Conservation (phyloP, 2,329 filamentous ascomycete species). For the Stachybotrys elegans region DNA sequence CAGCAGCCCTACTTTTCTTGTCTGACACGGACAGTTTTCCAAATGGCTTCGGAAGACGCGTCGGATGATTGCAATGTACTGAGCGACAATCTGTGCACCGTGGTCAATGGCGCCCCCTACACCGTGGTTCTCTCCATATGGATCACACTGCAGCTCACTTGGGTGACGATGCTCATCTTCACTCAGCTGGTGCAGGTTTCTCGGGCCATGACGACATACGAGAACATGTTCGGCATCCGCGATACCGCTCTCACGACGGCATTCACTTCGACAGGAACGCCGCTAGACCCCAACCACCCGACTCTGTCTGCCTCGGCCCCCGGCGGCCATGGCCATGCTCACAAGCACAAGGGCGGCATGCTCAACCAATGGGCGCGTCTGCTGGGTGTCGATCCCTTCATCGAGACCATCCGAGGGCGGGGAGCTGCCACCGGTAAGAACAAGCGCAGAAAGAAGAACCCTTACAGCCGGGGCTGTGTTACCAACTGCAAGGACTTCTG, state of each 20-base stretch:
- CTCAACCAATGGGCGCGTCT: constrained; percentile 77
- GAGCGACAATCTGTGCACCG: constrained; percentile 66
- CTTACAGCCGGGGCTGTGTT: constrained; percentile 78
- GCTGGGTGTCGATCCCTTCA: constrained; percentile 87
- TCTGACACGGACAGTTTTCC: constrained; percentile 50
- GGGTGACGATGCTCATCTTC: constrained; percentile 94
- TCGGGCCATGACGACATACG: constrained; percentile 89
- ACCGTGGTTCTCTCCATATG: constrained; percentile 76
- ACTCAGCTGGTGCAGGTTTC: constrained; percentile 93
- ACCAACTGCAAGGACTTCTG: constrained; percentile 95
- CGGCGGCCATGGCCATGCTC: constrained; percentile 38
- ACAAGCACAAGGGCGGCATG: constrained; percentile 58
- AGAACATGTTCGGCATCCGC: constrained; percentile 84
- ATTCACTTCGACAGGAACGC: constrained; percentile 72
- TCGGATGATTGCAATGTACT: constrained; percentile 67
- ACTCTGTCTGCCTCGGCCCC: constrained; percentile 49
- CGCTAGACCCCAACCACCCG: constrained; percentile 62
- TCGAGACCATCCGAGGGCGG: constrained; percentile 84
- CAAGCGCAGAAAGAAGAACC: constrained; percentile 62
- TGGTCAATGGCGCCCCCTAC: constrained; percentile 77
- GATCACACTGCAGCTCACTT: constrained; percentile 79
- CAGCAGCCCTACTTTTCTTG: neutral
- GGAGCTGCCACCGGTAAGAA: constrained; percentile 58
- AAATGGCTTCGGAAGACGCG: constrained; percentile 47
- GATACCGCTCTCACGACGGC: constrained; percentile 59